Conservation (phyloP, 2,329 filamentous ascomycete species). For the Aspergillus piperis region DNA sequence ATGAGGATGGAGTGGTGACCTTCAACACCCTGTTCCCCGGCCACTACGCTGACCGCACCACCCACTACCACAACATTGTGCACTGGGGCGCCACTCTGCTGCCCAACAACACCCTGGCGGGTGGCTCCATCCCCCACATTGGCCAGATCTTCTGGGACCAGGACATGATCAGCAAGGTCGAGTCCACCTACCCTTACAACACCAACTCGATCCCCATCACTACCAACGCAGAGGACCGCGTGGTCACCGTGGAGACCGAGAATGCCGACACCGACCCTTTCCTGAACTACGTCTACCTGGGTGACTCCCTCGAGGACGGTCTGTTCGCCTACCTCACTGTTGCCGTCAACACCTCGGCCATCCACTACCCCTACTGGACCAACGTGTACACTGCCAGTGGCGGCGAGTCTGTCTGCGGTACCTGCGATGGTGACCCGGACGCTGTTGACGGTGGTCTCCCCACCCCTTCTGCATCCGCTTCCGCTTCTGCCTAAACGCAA, state of each 20-base stretch:
- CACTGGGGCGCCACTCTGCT: conserved; percentile 34
- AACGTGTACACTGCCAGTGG: background rate
- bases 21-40: conserved; percentile 49
- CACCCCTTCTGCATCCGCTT: background rate
- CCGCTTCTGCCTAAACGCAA: background rate
- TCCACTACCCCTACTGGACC: conserved; percentile 12
- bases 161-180: conserved; percentile 53
- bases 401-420: conserved; percentile 1
- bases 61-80: conserved; percentile 34
- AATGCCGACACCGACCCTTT: conserved; percentile 18
- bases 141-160: conserved; percentile 66
- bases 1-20: conserved; percentile 43
- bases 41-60: conserved; percentile 44
- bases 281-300: conserved; percentile 19
- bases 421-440: background rate
- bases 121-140: conserved; percentile 57
- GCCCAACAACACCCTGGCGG: conserved; percentile 42
- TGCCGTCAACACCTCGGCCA: conserved; percentile 16
- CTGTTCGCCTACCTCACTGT: conserved; percentile 19
- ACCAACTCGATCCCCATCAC: conserved; percentile 21
- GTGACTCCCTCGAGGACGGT: conserved; percentile 16
- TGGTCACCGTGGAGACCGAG: conserved; percentile 16
- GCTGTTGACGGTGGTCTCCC: conserved; percentile 1
- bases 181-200: conserved; percentile 43
- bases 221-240: conserved; percentile 16